Conservation (phyloP, 1,139 yeast species). For the Debaryomyces sp. region DNA sequence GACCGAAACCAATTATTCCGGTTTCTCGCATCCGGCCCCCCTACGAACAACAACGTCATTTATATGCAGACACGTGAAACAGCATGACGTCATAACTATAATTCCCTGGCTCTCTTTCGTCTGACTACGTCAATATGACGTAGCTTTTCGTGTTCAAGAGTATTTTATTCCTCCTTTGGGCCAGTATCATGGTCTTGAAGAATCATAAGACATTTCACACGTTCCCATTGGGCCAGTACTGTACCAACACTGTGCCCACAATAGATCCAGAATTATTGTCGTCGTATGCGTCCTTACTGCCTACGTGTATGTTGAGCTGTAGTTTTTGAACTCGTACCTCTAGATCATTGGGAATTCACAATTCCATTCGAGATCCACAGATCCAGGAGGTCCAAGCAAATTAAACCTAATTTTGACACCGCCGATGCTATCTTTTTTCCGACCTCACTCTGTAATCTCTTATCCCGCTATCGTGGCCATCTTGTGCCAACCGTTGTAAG, state of each 20-base stretch:
- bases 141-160: neutral
- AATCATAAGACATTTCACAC: conserved; percentile 3
- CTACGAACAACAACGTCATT: neutral
- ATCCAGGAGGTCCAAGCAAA: neutral
- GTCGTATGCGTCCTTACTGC: neutral
- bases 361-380: neutral
- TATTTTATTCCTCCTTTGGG: neutral
- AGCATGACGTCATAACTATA: neutral
- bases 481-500: neutral
- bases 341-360: neutral
- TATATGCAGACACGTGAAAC: neutral
- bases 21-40: neutral
- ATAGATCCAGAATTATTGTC: neutral
- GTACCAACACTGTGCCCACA: neutral
- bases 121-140: conserved; percentile 4
- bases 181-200: neutral
- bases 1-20: neutral
- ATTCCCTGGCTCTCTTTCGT: neutral
- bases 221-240: neutral
- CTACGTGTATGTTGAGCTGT: neutral
- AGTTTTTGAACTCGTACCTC: neutral
- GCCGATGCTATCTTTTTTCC: neutral
- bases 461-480: neutral
- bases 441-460: neutral
- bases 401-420: neutral